phyloP scores from a whole-genome alignment of 2,329 filamentous ascomycete genomes.

The Xylariaceae sp. region DNA sequence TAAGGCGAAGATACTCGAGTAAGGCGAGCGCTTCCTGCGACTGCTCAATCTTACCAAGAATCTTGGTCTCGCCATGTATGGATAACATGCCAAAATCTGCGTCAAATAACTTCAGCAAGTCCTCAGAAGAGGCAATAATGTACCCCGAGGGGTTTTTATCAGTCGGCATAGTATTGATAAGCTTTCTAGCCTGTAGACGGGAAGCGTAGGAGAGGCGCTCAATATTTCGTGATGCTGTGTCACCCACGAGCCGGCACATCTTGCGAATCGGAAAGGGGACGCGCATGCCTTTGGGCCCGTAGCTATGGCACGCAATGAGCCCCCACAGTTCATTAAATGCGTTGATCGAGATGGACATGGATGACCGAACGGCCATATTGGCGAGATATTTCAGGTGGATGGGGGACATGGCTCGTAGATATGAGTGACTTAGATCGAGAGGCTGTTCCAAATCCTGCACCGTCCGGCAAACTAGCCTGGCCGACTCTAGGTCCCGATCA shows the following conservation, averaged over 20 bases:
- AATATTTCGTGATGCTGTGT: slow-evolving; percentile 85
- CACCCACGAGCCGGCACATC: slow-evolving; percentile 87
- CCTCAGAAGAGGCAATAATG: slow-evolving; percentile 87
- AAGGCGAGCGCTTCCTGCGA: slow-evolving; percentile 84
- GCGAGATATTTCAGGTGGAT: slow-evolving; percentile 86
- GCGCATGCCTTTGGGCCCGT: slow-evolving; percentile 80
- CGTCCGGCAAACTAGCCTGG: slow-evolving; percentile 80
- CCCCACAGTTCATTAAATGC: slow-evolving; percentile 88
- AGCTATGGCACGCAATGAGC: slow-evolving; percentile 83
- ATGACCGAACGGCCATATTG: slow-evolving; percentile 91
- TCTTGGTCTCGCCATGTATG: slow-evolving; percentile 87
- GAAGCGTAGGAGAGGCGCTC: slow-evolving; percentile 87
- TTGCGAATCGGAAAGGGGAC: slow-evolving; percentile 91
- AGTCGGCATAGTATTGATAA: slow-evolving; percentile 84
- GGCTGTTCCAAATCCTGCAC: slow-evolving; percentile 75
- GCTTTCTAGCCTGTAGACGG: slow-evolving; percentile 80
- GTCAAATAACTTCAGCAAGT: slow-evolving; percentile 81
- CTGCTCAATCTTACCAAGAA: slow-evolving; percentile 75
- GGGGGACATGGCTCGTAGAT: slow-evolving; percentile 87
- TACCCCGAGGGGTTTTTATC: slow-evolving; percentile 85
- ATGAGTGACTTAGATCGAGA: slow-evolving; percentile 82
- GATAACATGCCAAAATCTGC: slow-evolving; percentile 86
- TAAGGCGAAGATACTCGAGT: slow-evolving; percentile 82
- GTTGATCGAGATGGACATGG: slow-evolving; percentile 93
- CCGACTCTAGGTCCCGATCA: slow-evolving; percentile 79